phyloP scores from a whole-genome alignment of 495 filamentous ascomycete species.

The Penicillium soppii region DNA sequence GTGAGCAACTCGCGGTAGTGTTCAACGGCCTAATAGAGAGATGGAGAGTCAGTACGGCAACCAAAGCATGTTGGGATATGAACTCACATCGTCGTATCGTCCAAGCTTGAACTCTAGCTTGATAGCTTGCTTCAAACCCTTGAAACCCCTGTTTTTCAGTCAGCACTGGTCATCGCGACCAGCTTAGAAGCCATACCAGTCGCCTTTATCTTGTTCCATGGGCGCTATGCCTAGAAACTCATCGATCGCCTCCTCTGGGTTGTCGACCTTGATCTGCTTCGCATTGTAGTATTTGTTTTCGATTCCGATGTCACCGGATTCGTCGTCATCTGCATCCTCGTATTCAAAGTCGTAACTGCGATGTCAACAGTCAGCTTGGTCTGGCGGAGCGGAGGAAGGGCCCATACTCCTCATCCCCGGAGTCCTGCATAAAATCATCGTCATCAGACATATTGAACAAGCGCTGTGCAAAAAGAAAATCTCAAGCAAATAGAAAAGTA shows the following conservation, averaged over 20 bases:
- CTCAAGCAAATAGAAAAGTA: background rate
- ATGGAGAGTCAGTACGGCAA: conserved; percentile 9
- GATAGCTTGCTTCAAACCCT: conserved; percentile 95
- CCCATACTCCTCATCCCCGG: conserved; percentile 75
- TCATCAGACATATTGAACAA: conserved; percentile 79
- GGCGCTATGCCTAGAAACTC: conserved; percentile 87
- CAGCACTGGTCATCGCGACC: conserved; percentile 10
- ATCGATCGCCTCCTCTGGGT: conserved; percentile 83
- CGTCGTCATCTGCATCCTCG: conserved; percentile 86
- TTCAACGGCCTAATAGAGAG: conserved; percentile 74
- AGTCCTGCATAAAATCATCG: conserved; percentile 99
- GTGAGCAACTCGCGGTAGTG: conserved; percentile 94
- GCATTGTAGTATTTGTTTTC: conserved; percentile 99
- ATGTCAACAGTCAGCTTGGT: conserved; percentile 13
- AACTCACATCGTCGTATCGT: conserved; percentile 75
- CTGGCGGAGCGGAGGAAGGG: conserved; percentile 6
- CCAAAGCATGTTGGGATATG: background rate
- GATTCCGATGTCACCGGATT: conserved; percentile 85
- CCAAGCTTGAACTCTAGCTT: conserved; percentile 91
- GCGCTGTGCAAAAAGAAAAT: background rate
- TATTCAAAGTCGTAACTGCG: conserved; percentile 94
- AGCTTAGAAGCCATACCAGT: conserved; percentile 59
- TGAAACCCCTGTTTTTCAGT: conserved; percentile 72
- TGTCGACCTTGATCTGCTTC: conserved; percentile 88
- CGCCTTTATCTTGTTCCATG: conserved; percentile 85